Percentiles rank a stretch among this genome's conserved stretches.
Conservation (phyloP, 108 stramenopile genomes). For the Asterionellopsis glacialis region DNA sequence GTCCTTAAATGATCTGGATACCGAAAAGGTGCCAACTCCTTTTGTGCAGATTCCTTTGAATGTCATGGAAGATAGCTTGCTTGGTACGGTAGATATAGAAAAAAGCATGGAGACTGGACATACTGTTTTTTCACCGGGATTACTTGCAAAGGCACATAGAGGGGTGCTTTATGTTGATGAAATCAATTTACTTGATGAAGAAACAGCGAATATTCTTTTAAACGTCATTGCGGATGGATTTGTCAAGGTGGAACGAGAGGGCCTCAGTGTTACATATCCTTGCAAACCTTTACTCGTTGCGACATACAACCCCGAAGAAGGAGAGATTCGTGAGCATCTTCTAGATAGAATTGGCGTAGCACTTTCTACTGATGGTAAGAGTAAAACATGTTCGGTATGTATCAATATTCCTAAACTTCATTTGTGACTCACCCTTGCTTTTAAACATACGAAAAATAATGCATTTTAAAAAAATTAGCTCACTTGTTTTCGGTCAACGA, state of each 20-base stretch:
- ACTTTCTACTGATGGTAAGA: conserved; percentile 46
- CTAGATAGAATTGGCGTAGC: conserved; percentile 64
- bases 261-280: conserved; percentile 56
- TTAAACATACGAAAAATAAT: too few species aligned
- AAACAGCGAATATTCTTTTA: conserved; percentile 53
- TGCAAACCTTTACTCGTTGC: conserved; percentile 63
- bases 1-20: conserved; percentile 34
- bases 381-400: neutral
- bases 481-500: conserved; percentile 33
- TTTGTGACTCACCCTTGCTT: too few species aligned
- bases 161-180: conserved; percentile 69
- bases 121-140: conserved; percentile 58
- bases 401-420: too few species aligned
- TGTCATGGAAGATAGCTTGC: conserved; percentile 65
- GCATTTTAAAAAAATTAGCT: too few species aligned
- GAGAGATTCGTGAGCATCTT: conserved; percentile 62
- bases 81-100: conserved; percentile 66
- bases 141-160: conserved; percentile 62
- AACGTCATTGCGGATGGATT: conserved; percentile 52
- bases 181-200: conserved; percentile 66
- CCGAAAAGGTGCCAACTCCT: conserved; percentile 51
- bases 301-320: conserved; percentile 77
- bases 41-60: conserved; percentile 69
- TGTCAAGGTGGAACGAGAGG: conserved; percentile 57
- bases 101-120: conserved; percentile 44